Percentiles rank a stretch among this genome's conserved stretches.
phyloP scores from a whole-genome alignment of 495 filamentous ascomycete genomes.

The Penicillium cosmopolitanum region DNA sequence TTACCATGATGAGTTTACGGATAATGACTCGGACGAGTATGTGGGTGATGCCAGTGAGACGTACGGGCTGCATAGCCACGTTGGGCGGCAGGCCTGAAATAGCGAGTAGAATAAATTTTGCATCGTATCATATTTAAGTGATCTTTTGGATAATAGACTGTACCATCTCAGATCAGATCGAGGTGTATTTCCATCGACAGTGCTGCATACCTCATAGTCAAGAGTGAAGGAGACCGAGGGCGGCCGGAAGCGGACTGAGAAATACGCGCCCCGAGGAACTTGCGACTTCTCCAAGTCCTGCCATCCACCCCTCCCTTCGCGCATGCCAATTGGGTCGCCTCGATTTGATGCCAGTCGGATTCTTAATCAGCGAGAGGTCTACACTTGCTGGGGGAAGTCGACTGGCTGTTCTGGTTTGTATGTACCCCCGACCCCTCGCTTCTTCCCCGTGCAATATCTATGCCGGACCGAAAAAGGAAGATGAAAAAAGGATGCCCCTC shows the following conservation, averaged over 20 bases:
- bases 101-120: constrained; percentile 2
- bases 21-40: constrained; percentile 55
- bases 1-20: constrained; percentile 59
- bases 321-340: constrained; percentile 10
- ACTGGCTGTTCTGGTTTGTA: constrained; percentile 8
- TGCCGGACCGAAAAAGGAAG: neutral
- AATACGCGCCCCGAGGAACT: constrained; percentile 33
- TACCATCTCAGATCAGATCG: no score
- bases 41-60: constrained; percentile 47
- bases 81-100: constrained; percentile 24
- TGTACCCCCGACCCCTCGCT: constrained; percentile 11
- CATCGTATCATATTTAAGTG: neutral
- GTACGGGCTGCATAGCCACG: constrained; percentile 53
- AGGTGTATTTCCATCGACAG: no score
- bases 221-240: neutral
- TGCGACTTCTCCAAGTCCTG: constrained; percentile 22
- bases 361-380: constrained; percentile 11
- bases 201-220: no score
- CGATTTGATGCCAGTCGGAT: constrained; percentile 18
- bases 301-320: constrained; percentile 15
- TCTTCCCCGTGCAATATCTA: neutral
- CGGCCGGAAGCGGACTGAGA: constrained; percentile 29
- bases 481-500: neutral
- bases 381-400: constrained; percentile 9
- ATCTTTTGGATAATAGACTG: neutral